Evolutionary conservation across 192 early-diverging fungal species (phyloP).

Genomic region (Spizellomyces sp.): DNA sequence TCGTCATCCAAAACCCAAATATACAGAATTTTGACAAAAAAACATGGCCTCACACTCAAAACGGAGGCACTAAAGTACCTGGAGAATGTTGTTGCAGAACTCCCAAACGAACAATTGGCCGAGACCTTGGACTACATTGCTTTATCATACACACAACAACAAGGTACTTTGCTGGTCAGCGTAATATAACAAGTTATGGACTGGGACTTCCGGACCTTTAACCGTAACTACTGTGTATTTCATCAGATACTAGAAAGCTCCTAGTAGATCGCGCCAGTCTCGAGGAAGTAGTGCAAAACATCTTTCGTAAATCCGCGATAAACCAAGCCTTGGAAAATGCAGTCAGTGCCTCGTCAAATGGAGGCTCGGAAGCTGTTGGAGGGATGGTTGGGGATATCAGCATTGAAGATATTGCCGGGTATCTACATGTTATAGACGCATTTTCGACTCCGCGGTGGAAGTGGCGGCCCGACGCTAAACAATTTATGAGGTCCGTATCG

Average conservation of each 20-base stretch:
- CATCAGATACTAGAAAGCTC: background rate
- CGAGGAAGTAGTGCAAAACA: conserved; percentile 51
- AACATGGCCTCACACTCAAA: conserved; percentile 77
- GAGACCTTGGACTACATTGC: conserved; percentile 72
- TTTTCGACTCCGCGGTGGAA: conserved; percentile 72
- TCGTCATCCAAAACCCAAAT: conserved; percentile 40
- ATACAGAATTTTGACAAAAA: conserved; percentile 75
- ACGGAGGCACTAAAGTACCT: conserved; percentile 72
- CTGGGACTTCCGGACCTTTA: too few species aligned
- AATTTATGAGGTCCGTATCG: conserved; percentile 55
- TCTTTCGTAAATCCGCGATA: conserved; percentile 43
- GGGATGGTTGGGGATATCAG: conserved; percentile 29
- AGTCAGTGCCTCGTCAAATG: background rate
- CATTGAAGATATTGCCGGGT: conserved; percentile 47
- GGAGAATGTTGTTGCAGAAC: conserved; percentile 54
- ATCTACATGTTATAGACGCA: conserved; percentile 72
- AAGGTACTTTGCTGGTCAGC: conserved; percentile 52
- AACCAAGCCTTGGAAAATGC: conserved; percentile 15
- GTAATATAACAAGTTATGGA: background rate
- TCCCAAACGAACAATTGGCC: conserved; percentile 44
- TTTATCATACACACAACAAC: conserved; percentile 68
- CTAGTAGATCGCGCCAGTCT: conserved; percentile 49
- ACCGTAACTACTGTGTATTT: too few species aligned
- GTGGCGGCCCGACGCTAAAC: conserved; percentile 67
- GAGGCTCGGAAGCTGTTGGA: conserved; percentile 12